Evolutionary conservation across 331 rosid genomes (phyloP), one percentile per base, ranked within the genome.

Genomic region (Erythrophleum ivorense): DNA sequence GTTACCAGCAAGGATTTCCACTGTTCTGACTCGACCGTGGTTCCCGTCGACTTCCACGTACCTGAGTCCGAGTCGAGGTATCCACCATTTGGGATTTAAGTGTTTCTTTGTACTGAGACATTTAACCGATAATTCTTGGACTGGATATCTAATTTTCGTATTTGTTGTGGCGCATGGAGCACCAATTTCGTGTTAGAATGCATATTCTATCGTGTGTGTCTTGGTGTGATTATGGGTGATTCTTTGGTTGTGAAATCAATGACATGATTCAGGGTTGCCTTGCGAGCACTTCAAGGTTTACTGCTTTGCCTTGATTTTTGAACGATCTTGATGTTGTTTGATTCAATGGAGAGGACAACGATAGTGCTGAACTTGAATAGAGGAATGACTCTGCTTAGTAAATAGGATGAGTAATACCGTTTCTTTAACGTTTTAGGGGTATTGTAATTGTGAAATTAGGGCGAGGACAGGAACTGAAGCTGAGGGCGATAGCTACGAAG

Each of bases 401-500:
- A n/a, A 57, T 57, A 9, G 64, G 64, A 6, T 54, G 29, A 54
- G 15, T 54, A n/a, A 54, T 18, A 59, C 10, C 78, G 29, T 12
- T 50, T 50, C 41, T 48, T 18, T 78, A 59, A 68, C 80, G 34
- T 71, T 73, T 52, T 33, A 90, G 92, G 81, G 94, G 94, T 45
- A 88, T 90, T 79, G 87, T 85, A 63, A 90, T 90, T 73, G 91
- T 88, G 83, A 88, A 90, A 83, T 67, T 90, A 69, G 87, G 91
- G 10, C 85, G 88, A 2, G 94, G 94, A 60, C 92, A 90, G 65
- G 94, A 90, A 29, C 84, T 90, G 83, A 85, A 85, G 89, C 86
- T 90, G 80, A 83, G 92, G 76, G 92, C 94, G 66, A 87, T 90
- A 81, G 90, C 91, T 60, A 85, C 91, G 50, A 90, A 88, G 60